Evolutionary conservation across 73 alveolate species (phyloP).

Genomic region (Tetrahymena borealis): DNA sequence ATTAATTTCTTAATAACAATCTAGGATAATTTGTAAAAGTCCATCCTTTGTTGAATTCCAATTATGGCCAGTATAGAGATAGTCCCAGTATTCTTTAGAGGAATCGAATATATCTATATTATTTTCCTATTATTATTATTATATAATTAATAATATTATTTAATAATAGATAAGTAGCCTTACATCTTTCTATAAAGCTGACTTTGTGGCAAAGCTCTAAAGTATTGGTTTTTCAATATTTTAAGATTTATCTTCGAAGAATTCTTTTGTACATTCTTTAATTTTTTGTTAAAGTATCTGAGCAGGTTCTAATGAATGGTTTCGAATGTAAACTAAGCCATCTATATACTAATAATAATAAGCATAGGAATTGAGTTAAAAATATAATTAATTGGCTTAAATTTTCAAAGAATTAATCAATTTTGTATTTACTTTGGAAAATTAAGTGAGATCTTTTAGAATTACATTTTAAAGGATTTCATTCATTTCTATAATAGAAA

Average conservation of each 20-base stretch:
- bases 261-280: neutral
- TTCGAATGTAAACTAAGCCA: neutral
- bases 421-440: neutral
- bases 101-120: neutral
- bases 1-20: neutral
- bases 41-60: neutral
- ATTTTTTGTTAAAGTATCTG: neutral
- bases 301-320: neutral
- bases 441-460: neutral
- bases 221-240: neutral
- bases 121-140: neutral
- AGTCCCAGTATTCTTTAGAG: neutral
- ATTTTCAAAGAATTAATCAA: neutral
- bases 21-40: neutral
- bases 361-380: too few species aligned
- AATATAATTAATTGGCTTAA: neutral
- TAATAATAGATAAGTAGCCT: neutral
- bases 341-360: neutral
- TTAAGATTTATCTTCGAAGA: neutral
- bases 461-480: neutral
- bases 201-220: neutral
- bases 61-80: neutral
- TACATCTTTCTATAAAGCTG: neutral
- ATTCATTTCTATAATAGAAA: neutral
- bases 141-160: neutral